Evolutionary conservation across 73 alveolate species (phyloP), one percentile per base, ranked within the genome.

Genomic region (Halteria grandinella): DNA sequence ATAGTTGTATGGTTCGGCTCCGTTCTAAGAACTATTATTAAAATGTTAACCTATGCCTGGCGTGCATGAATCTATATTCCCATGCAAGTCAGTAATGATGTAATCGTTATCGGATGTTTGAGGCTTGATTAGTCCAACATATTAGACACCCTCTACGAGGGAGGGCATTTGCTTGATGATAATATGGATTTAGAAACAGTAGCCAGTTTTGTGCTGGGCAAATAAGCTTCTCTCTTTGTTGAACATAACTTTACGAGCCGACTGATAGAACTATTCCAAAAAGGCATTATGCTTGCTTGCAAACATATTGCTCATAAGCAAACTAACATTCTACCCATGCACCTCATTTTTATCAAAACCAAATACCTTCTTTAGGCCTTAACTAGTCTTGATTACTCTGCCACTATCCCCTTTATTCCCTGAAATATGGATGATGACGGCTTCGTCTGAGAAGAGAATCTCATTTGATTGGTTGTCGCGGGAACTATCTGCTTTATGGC

Each of bases 61-160:
- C 8, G 75, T 43, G 47, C 55, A 75, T 0, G 58, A n/a, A 58
- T 55, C 77, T 0, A 75, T 75, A 24, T 58, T 58, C n/a, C 87
- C 87, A 1, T 25, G 21, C 55, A 29, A 32, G 24, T 57, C 73
- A 0, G 73, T 51, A 1, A 75, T 23, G 11, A 75, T 57, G 40
- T 58, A 58, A 10, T 75, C 87, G 32, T 25, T 23, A 33, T 55
- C 79, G 7, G 87, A 52, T 4, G 49, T 25, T 0, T 27, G 27
- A 1, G 77, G 69, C 24, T 55, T 57, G 6, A 75, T 41, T 79
- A 75, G 55, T 24, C 87, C 87, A n/a, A 75, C 87, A 51, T 75
- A 75, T 48, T 75, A 23, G 15, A 75, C 48, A 15, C 72, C 87
- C 28, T 75, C 87, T 33, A 18, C 17, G 25, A 75, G 43, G 6